phyloP scores from a whole-genome alignment of 2,329 filamentous ascomycete species.

The Colletotrichum euphorbiae region DNA sequence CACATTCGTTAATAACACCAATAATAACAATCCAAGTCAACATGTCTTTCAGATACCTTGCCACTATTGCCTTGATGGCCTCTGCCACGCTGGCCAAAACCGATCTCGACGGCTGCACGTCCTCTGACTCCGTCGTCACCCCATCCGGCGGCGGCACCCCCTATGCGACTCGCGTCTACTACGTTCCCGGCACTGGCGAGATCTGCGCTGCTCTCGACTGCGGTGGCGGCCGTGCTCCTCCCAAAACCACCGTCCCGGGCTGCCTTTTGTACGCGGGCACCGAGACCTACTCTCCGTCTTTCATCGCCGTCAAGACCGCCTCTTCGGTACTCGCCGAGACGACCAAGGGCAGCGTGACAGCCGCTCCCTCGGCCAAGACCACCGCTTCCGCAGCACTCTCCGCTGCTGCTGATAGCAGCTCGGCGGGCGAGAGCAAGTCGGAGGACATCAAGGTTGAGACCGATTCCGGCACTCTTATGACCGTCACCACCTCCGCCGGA shows the following conservation, averaged over 20 bases:
- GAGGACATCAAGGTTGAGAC: background rate
- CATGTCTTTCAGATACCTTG: slow-evolving; percentile 40
- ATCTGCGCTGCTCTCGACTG: slow-evolving; percentile 74
- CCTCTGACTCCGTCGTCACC: slow-evolving; percentile 45
- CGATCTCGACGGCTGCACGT: slow-evolving; percentile 60
- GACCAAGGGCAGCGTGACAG: background rate
- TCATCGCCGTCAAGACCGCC: slow-evolving; percentile 52
- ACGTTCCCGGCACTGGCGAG: slow-evolving; percentile 72
- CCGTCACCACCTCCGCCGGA: background rate
- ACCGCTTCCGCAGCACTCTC: background rate
- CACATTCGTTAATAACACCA: slow-evolving; percentile 8
- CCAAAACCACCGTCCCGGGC: slow-evolving; percentile 72
- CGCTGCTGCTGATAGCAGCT: slow-evolving; percentile 6
- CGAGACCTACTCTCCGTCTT: slow-evolving; percentile 64
- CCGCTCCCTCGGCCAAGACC: background rate
- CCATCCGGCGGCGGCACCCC: slow-evolving; percentile 41
- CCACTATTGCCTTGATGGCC: slow-evolving; percentile 44
- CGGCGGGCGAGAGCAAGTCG: background rate
- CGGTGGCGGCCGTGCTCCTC: slow-evolving; percentile 73
- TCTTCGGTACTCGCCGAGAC: background rate
- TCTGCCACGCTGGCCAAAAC: slow-evolving; percentile 55
- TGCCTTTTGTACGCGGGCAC: slow-evolving; percentile 68
- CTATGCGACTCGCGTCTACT: slow-evolving; percentile 66
- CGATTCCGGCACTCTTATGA: slow-evolving; percentile 2
- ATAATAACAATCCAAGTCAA: background rate